phyloP scores from a whole-genome alignment of 768 basidiomycete genomes.

The Leccinum fibrillosum region DNA sequence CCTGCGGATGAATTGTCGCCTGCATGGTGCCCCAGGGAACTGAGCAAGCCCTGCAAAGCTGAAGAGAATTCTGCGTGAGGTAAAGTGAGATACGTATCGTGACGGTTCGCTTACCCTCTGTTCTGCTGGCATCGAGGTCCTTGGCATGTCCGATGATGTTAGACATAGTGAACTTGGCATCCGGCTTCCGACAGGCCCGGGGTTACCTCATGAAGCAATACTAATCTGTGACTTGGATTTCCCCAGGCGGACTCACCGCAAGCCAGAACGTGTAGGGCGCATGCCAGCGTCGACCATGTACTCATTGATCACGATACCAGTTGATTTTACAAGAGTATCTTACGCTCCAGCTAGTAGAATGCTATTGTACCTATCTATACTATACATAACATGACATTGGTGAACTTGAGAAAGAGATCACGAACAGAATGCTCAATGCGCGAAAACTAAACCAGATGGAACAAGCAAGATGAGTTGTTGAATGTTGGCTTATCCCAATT shows the following conservation, averaged over 20 bases:
- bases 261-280: too few species aligned
- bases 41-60: slow-evolving; percentile 41
- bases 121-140: slow-evolving; percentile 31
- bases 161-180: slow-evolving; percentile 13
- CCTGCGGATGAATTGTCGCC: slow-evolving; percentile 2
- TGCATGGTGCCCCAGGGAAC: slow-evolving; percentile 33
- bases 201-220: too few species aligned
- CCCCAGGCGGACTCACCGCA: neutral
- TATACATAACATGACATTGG: slow-evolving; percentile 29
- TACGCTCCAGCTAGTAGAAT: slow-evolving; percentile 17
- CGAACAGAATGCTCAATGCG: slow-evolving; percentile 27
- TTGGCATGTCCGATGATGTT: slow-evolving; percentile 13
- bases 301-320: too few species aligned
- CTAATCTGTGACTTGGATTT: neutral
- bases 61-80: slow-evolving; percentile 9
- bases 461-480: slow-evolving; percentile 24
- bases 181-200: slow-evolving; percentile 9
- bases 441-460: slow-evolving; percentile 18
- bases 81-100: neutral
- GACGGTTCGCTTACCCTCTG: slow-evolving; percentile 35
- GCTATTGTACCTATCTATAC: slow-evolving; percentile 34
- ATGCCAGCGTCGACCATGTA: too few species aligned
- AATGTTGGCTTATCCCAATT: slow-evolving; percentile 26
- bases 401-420: slow-evolving; percentile 16
- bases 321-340: too few species aligned